These are phyloP conservation scores for Leccinum subspadiceum DNA, from an alignment of 1,284 basidiomycete genomes.

Conservation along the genomic window DNA sequence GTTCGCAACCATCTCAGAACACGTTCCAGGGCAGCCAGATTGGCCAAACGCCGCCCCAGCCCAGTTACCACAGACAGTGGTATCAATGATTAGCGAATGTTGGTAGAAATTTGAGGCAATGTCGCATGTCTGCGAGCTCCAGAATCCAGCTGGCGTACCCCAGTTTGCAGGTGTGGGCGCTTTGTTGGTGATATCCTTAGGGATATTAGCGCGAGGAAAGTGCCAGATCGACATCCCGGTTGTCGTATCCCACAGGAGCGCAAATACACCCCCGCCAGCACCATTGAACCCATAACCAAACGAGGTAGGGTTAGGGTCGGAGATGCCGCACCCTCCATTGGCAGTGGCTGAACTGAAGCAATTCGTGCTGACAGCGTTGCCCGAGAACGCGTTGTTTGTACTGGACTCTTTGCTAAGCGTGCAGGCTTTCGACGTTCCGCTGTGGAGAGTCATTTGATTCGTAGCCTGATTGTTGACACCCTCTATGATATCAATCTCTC, in stretches of 20 bases:
- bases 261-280: slow-evolving; percentile 71
- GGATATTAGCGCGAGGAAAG: slow-evolving; percentile 67
- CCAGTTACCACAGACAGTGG: slow-evolving; percentile 61
- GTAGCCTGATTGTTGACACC: slow-evolving; percentile 55
- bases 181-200: slow-evolving; percentile 59
- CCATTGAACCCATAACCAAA: slow-evolving; percentile 74
- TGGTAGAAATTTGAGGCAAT: slow-evolving; percentile 66
- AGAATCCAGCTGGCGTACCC: slow-evolving; percentile 68
- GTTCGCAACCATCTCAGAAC: slow-evolving; percentile 61
- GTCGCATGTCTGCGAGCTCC: slow-evolving; percentile 60
- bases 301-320: slow-evolving; percentile 37
- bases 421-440: slow-evolving; percentile 32
- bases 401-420: slow-evolving; percentile 13
- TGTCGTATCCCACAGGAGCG: slow-evolving; percentile 61
- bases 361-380: slow-evolving; percentile 34
- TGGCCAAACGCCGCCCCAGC: slow-evolving; percentile 49
- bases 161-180: slow-evolving; percentile 64
- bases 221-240: slow-evolving; percentile 77
- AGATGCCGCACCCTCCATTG: slow-evolving; percentile 54
- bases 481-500: slow-evolving; percentile 75
- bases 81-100: slow-evolving; percentile 71
- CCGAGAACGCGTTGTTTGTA: slow-evolving; percentile 22
- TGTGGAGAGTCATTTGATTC: slow-evolving; percentile 77
- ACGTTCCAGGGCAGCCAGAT: slow-evolving; percentile 70
- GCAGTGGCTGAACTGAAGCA: slow-evolving; percentile 43